phyloP scores from a whole-genome alignment of 805 yeast genomes.

The Pichia phayaonensis region DNA sequence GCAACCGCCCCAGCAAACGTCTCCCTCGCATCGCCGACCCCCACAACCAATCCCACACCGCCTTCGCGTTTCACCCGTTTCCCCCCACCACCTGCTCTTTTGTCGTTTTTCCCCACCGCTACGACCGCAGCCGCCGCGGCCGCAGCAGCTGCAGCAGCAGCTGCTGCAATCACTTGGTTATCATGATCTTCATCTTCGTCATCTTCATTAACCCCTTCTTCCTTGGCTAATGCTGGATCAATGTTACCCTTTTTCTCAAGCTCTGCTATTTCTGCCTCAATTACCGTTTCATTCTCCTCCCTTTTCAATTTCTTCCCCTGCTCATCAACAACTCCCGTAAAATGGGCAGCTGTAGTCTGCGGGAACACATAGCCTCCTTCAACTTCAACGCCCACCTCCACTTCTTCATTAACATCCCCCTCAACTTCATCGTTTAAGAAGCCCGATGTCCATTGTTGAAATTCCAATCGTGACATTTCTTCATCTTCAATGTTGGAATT shows the following conservation, averaged over 20 bases:
- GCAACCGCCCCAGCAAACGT: constrained; percentile 39
- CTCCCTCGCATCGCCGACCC: constrained; percentile 9
- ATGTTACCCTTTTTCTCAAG: constrained; percentile 7
- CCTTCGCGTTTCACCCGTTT: neutral
- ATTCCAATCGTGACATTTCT: constrained; percentile 38
- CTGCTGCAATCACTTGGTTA: too few species aligned
- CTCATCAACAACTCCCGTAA: constrained; percentile 1
- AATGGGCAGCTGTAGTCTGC: constrained; percentile 11
- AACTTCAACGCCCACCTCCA: constrained; percentile 6
- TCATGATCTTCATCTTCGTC: constrained; percentile 12
- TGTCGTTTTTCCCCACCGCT: neutral
- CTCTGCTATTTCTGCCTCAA: constrained; percentile 14
- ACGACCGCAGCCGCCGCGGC: constrained; percentile 21
- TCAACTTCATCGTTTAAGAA: constrained; percentile 35
- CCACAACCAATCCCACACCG: neutral
- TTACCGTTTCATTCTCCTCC: neutral
- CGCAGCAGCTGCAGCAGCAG: constrained; percentile 16
- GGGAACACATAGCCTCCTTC: constrained; percentile 9
- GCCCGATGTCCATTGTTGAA: constrained; percentile 47
- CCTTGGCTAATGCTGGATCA: neutral
- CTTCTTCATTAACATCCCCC: constrained; percentile 9
- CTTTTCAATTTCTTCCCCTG: constrained; percentile 21
- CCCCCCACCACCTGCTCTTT: neutral
- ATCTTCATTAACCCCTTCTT: constrained; percentile 10
- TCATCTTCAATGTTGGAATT: constrained; percentile 29